Conservation (phyloP, 805 yeast genomes). For the Hemisphaericaspora nanyangensis region DNA sequence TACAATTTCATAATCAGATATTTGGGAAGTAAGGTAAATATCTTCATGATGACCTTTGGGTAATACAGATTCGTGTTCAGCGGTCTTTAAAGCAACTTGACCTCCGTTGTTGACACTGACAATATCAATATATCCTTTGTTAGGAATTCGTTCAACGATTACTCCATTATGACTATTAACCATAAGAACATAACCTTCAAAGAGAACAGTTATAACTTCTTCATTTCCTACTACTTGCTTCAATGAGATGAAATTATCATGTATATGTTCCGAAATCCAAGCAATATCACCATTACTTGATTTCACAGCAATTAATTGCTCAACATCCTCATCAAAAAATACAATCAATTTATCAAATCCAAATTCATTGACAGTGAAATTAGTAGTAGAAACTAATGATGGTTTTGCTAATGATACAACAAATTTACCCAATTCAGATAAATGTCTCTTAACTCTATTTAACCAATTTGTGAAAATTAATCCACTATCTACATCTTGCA, state of each 20-base stretch:
- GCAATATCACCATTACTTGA: slow-evolving; percentile 32
- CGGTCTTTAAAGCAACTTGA: not conserved
- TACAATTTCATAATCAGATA: slow-evolving; percentile 9
- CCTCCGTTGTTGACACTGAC: slow-evolving; percentile 3
- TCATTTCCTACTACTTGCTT: slow-evolving; percentile 8
- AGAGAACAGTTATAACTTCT: slow-evolving; percentile 10
- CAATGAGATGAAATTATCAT: slow-evolving; percentile 7
- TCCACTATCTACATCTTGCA: slow-evolving; percentile 22
- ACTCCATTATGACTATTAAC: slow-evolving; percentile 14
- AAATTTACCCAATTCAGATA: slow-evolving; percentile 29
- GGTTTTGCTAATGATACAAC: slow-evolving; percentile 10
- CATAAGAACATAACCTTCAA: slow-evolving; percentile 7
- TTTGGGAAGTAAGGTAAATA: not conserved
- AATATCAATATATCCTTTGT: slow-evolving; percentile 2
- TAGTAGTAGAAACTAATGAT: not conserved
- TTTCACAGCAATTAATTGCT: slow-evolving; percentile 40
- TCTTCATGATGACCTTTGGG: not conserved
- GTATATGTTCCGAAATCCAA: slow-evolving; percentile 30
- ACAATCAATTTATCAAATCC: slow-evolving; percentile 33
- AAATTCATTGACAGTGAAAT: slow-evolving; percentile 13
- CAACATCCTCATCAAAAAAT: slow-evolving; percentile 17
- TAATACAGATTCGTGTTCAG: not conserved
- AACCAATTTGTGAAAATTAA: slow-evolving; percentile 24
- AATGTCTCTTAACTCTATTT: slow-evolving; percentile 27
- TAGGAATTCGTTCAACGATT: not conserved